These are phyloP conservation scores for Starmerella vaccinii DNA, from an alignment of 805 yeast genomes.

Conservation along the genomic window DNA sequence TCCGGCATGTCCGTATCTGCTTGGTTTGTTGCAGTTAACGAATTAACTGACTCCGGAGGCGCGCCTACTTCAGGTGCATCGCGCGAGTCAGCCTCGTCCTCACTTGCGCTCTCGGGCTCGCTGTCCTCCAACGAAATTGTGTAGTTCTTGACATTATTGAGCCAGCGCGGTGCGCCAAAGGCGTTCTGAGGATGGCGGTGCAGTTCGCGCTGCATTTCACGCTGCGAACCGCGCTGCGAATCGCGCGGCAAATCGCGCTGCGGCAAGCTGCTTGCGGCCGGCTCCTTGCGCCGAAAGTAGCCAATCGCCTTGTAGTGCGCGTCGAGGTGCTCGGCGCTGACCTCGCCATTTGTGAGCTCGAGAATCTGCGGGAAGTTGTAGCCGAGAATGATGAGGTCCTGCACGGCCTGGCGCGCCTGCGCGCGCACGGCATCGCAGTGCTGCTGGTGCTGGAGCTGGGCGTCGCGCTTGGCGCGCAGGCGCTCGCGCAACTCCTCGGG, in stretches of 20 bases:
- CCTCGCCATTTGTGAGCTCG: slow-evolving; percentile 4
- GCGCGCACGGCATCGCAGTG: slow-evolving; percentile 1
- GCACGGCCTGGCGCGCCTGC: slow-evolving; percentile 21
- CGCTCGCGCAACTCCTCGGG: slow-evolving; percentile 21
- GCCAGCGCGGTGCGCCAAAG: slow-evolving; percentile 22
- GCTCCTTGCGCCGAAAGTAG: background rate
- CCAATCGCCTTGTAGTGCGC: slow-evolving; percentile 9
- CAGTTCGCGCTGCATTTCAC: no score
- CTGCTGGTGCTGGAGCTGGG: slow-evolving; percentile 12
- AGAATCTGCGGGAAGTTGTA: slow-evolving; percentile 25
- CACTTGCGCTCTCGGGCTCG: slow-evolving; percentile 3
- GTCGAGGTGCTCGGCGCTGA: slow-evolving; percentile 12
- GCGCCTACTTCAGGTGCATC: background rate
- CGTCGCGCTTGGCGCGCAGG: slow-evolving; percentile 20
- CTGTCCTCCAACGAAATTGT: slow-evolving; percentile 4
- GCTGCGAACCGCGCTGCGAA: no score
- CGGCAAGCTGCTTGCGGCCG: background rate
- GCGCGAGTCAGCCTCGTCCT: background rate
- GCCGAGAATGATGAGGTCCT: slow-evolving; percentile 25
- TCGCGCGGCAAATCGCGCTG: background rate
- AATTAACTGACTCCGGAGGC: no score
- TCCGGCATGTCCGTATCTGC: background rate
- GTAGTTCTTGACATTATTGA: slow-evolving; percentile 5
- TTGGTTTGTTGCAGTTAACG: no score
- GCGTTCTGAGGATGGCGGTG: background rate